Evolutionary conservation across 352 stramenopile species (phyloP).

Genomic region (Globisporangium emineosum): DNA sequence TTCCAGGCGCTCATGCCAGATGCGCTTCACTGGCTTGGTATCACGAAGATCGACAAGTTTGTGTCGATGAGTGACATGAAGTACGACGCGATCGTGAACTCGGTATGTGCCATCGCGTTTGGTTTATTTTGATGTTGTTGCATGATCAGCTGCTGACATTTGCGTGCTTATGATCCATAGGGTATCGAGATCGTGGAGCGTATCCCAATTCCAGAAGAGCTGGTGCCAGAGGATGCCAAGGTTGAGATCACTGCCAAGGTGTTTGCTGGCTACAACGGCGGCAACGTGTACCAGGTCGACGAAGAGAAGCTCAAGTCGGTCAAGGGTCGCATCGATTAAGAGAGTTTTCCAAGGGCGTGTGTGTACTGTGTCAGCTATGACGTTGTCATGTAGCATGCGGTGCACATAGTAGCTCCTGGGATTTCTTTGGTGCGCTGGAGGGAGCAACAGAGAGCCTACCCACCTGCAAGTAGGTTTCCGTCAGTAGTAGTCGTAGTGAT

Average conservation of each 20-base stretch:
- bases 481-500: slow-evolving; percentile 2
- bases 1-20: slow-evolving; percentile 99
- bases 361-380: not conserved
- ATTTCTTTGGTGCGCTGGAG: not conserved
- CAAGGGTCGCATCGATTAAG: slow-evolving; percentile 71
- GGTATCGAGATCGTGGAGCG: slow-evolving; percentile 99
- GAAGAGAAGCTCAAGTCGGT: slow-evolving; percentile 91
- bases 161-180: slow-evolving; percentile 16
- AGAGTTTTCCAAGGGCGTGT: not conserved
- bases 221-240: slow-evolving; percentile 97
- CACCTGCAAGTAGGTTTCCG: not conserved
- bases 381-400: not conserved
- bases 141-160: not conserved
- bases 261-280: slow-evolving; percentile 84
- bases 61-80: slow-evolving; percentile 99
- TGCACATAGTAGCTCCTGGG: not conserved
- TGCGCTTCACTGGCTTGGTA: slow-evolving; percentile 98
- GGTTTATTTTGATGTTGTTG: not conserved
- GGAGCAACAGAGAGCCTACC: not conserved
- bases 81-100: slow-evolving; percentile 98
- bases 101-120: slow-evolving; percentile 41
- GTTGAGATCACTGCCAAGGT: slow-evolving; percentile 99
- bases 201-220: slow-evolving; percentile 96
- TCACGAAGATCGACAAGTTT: slow-evolving; percentile 92
- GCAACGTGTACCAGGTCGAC: slow-evolving; percentile 93